Evolutionary conservation across 148 eudicot genomes (phyloP), one percentile per base, ranked within the genome.

Genomic region (Spergularia bocconei): DNA sequence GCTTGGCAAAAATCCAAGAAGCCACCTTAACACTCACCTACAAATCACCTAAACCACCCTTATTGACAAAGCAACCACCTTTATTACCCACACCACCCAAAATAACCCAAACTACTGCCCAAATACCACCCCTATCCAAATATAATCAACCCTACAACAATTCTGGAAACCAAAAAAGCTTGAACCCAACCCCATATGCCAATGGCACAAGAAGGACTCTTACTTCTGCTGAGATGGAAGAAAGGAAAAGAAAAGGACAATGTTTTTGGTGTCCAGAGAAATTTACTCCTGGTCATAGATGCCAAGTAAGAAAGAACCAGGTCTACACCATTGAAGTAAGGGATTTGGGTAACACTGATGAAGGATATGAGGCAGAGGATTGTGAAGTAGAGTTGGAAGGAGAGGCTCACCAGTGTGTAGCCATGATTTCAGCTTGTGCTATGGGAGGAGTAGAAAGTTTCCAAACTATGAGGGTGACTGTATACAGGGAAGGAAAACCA

Each of bases 121-220:
- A 39, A 0, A 2, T 48, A 2, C 10, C 8, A 1, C 0, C 10
- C 9, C 0, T 12, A 0, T 3, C 10, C 19, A 36, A 2, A 20
- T 13, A 44, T 29, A 29, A 29, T 1, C 36, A 29, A 29, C 36
- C 36, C 2, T 29, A 29, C 36, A 29, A 0, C 36, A 29, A 29
- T 4, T 4, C 1, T 0, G 36, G 36, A 29, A 29, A 2, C 36
- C 48, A 44, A 0, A 44, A 5, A 44, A 41, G 8, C 48, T 9
- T 4, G 4, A 5, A 29, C 36, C 69, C 69, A 5, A 13, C 53
- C 13, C 17, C 19, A 39, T 10, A 2, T 0, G 41, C 2, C 13
- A 3, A 15, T 0, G 5, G 21, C 13, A 6, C 48, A 44, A 61
- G 39, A 12, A 66, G 4, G 8, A 7, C 69, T 2, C 69, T 66